Percentiles rank a stretch among this genome's conserved stretches.
Conservation (phyloP, 75 land plant genomes). For the Pinus taeda region DNA sequence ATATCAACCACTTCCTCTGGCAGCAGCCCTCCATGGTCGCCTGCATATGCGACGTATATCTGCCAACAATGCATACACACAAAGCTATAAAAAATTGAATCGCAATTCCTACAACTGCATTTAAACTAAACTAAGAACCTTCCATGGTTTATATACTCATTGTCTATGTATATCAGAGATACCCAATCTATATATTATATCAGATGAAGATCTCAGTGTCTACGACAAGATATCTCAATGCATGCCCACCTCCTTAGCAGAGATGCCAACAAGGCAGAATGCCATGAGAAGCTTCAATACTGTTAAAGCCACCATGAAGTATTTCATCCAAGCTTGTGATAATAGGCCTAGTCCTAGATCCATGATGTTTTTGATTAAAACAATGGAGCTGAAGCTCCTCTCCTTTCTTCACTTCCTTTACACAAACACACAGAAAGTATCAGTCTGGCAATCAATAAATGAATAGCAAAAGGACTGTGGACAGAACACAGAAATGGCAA, state of each 20-base stretch:
- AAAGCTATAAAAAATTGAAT: background rate
- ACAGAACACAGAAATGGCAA: too few species aligned
- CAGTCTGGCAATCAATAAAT: too few species aligned
- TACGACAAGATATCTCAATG: background rate
- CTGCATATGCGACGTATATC: constrained; percentile 54
- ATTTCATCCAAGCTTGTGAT: background rate
- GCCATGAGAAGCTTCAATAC: constrained; percentile 2
- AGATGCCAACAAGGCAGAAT: background rate
- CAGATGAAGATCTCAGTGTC: background rate
- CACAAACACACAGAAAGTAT: background rate
- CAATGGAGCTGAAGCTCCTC: background rate
- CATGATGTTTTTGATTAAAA: background rate
- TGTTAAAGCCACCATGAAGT: background rate
- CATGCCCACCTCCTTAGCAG: constrained; percentile 11
- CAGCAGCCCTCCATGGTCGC: constrained; percentile 29
- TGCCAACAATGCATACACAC: constrained; percentile 12
- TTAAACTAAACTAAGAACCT: background rate
- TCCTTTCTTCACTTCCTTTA: too few species aligned
- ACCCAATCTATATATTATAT: background rate
- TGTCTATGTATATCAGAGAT: background rate
- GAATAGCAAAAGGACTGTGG: too few species aligned
- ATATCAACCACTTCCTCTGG: constrained; percentile 37
- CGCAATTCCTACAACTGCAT: background rate
- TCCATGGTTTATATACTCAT: too few species aligned
- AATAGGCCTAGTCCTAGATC: background rate